Percentiles rank a stretch among this genome's conserved stretches.
phyloP scores from a whole-genome alignment of 2,329 filamentous ascomycete genomes.

The Grosmannia clavigera region DNA sequence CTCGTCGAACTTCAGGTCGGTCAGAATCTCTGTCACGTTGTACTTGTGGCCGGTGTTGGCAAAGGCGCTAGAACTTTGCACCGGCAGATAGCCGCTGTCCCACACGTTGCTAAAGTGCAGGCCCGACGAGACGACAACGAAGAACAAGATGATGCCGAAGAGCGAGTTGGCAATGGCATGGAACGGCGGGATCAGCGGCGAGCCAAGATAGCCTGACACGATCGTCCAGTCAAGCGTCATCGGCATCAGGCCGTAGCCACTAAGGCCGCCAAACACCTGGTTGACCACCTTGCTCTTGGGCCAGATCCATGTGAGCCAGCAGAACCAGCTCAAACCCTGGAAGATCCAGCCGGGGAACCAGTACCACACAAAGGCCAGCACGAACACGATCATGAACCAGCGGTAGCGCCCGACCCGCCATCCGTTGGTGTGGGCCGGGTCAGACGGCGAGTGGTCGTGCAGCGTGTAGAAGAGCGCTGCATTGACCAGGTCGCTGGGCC shows the following conservation, averaged over 20 bases:
- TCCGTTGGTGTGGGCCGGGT: constrained; percentile 40
- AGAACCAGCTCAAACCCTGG: constrained; percentile 31
- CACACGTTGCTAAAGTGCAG: constrained; percentile 45
- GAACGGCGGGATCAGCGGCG: constrained; percentile 37
- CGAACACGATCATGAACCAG: constrained; percentile 47
- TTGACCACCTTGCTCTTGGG: constrained; percentile 32
- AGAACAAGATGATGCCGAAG: constrained; percentile 40
- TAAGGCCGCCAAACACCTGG: constrained; percentile 32
- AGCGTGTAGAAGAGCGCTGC: constrained; percentile 51
- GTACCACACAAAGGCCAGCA: constrained; percentile 40
- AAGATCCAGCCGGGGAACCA: constrained; percentile 45
- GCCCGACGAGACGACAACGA: constrained; percentile 43
- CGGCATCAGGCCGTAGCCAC: constrained; percentile 24
- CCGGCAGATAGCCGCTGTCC: constrained; percentile 48
- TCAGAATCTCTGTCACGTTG: constrained; percentile 48
- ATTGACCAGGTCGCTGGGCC: constrained; percentile 49
- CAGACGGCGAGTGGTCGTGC: constrained; percentile 44
- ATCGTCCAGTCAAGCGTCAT: constrained; percentile 27
- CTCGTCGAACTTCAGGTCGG: constrained; percentile 44
- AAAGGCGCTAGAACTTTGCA: constrained; percentile 47
- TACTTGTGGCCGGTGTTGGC: constrained; percentile 51
- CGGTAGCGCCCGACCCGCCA: constrained; percentile 53
- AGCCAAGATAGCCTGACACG: constrained; percentile 35
- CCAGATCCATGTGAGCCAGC: constrained; percentile 33
- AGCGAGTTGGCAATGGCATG: constrained; percentile 46